Base-by-base conservation (phyloP, 371 early-diverging fungal genomes). In the Funneliformis caledonium region DNA sequence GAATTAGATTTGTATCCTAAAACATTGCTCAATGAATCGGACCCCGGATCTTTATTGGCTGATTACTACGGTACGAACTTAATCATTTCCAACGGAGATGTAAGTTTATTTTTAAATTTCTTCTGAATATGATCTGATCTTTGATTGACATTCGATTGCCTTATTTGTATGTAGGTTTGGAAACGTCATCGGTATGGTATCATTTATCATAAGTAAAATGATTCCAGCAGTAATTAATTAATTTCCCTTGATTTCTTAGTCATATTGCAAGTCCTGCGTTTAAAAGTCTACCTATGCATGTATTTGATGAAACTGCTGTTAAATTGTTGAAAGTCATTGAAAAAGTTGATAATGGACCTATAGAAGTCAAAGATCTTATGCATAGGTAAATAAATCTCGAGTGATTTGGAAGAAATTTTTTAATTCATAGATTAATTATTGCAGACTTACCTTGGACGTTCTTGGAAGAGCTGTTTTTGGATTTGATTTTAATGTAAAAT, bases 341-440 rank as follows among this genome's bases (percentile, higher is more conserved):
- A n/a, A 68, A 68, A 68, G n/a, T 68, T 42, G 68, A 68, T n/a
- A 68, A 68, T 42, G n/a, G 43, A n/a, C 68, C 42, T 1, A 68
- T 68, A 9, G 68, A 68, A 68, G 42, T 43, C n/a, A n/a, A 43
- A 14, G 6, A 19, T 68, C n/a, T 43, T 42, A 68, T 68, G 43
- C 68, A 68, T 43, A 68, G 42, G 68, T 64, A 12, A 64, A 9
- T 9, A 26, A 62, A 33, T 64, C 0, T 64, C 10, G 9, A 6
- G 12, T 64, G 9, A 19, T 26, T 14, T 61, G 12, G 22, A 11
- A 12, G 10, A 26, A 31, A n/a, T 12, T 31, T 64, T 33, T 64
- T 64, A 12, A 12, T 26, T 47, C 47, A n/a, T 8, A 45, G 8
- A 2, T 45, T 7, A 47, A 47, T 47, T 47, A 47, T 47, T 26